Evolutionary conservation across 2,329 filamentous ascomycete species (phyloP).

Genomic region (Pseudogymnoascus sp.): DNA sequence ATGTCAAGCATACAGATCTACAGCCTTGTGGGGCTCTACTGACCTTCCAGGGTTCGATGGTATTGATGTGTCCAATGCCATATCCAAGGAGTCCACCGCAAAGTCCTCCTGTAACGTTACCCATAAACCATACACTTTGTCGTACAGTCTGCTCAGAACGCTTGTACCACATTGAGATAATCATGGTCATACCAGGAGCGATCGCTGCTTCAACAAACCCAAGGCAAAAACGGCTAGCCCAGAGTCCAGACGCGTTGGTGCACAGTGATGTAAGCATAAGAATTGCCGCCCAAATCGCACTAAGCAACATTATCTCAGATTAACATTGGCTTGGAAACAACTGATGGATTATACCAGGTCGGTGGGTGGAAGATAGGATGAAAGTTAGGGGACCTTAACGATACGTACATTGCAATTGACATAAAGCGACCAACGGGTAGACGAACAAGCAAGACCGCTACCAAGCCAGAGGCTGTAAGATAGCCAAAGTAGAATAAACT

Average conservation of each 20-base stretch:
- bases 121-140: slow-evolving; percentile 20
- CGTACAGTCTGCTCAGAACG: slow-evolving; percentile 27
- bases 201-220: slow-evolving; percentile 20
- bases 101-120: slow-evolving; percentile 12
- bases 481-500: slow-evolving; percentile 12
- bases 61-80: slow-evolving; percentile 29
- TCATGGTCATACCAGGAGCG: slow-evolving; percentile 25
- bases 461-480: background rate
- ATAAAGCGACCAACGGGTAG: slow-evolving; percentile 15
- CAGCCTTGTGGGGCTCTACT: background rate
- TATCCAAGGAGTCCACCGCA: slow-evolving; percentile 27
- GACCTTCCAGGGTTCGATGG: slow-evolving; percentile 18
- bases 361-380: background rate
- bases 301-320: background rate
- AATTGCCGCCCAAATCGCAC: slow-evolving; percentile 9
- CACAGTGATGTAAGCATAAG: slow-evolving; percentile 12
- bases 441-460: background rate
- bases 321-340: background rate
- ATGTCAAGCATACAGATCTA: background rate
- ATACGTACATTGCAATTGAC: slow-evolving; percentile 12
- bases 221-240: slow-evolving; percentile 21
- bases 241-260: slow-evolving; percentile 14
- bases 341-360: background rate
- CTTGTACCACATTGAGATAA: slow-evolving; percentile 28
- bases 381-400: background rate